Evolutionary conservation across 83 land plant genomes (phyloP).

Genomic region (Larix sibirica): DNA sequence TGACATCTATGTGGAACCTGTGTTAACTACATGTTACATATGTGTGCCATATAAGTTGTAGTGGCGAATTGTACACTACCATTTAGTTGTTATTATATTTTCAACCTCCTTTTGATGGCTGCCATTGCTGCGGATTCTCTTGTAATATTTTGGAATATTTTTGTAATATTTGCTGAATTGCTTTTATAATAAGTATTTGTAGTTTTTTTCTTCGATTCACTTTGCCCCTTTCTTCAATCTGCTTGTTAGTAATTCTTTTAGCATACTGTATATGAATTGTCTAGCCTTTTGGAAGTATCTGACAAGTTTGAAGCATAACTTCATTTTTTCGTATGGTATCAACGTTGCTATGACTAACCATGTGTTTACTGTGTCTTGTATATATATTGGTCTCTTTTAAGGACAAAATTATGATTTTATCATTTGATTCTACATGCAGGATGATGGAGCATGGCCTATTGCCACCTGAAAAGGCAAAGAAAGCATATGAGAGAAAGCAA

Average conservation of each 20-base stretch:
- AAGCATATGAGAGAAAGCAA: constrained; percentile 67
- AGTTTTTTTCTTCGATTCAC: background rate
- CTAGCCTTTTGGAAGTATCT: constrained; percentile 5
- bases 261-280: background rate
- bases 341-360: too few relatives aligned
- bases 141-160: background rate
- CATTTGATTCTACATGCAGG: constrained; percentile 34
- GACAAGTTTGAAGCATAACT: background rate
- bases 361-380: too few relatives aligned
- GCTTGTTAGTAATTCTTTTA: background rate
- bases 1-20: too few relatives aligned
- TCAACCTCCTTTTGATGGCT: background rate
- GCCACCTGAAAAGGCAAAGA: constrained; percentile 63
- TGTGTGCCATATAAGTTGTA: too few relatives aligned
- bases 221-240: background rate
- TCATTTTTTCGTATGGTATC: too few relatives aligned
- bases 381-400: background rate
- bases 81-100: background rate
- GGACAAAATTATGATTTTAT: background rate
- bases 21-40: too few relatives aligned
- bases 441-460: constrained; percentile 82
- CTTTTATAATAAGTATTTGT: background rate
- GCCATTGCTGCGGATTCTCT: background rate
- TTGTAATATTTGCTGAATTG: background rate
- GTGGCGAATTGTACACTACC: too few relatives aligned